Evolutionary conservation across 306 rosid species (phyloP).

Genomic region (Ziziphus jujuba): DNA sequence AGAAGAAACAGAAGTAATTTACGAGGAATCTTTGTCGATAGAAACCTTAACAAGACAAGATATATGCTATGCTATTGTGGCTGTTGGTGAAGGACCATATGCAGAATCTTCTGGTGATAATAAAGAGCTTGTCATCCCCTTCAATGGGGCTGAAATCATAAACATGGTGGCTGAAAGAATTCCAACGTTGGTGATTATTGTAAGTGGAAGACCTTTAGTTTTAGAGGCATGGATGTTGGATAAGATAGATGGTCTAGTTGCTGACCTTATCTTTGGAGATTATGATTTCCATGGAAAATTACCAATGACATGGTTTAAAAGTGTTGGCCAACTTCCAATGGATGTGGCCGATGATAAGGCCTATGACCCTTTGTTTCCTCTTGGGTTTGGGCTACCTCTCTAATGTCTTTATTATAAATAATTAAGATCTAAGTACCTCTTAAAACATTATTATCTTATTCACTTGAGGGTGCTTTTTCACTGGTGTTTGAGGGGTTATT

Average conservation of each 20-base stretch:
- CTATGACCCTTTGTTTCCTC: constrained; percentile 55
- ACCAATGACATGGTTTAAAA: constrained; percentile 65
- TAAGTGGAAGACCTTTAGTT: constrained; percentile 68
- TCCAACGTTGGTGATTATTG: constrained; percentile 63
- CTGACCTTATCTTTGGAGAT: constrained; percentile 66
- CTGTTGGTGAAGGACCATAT: constrained; percentile 64
- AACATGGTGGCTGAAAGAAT: constrained; percentile 50
- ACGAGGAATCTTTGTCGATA: constrained; percentile 41
- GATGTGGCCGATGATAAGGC: constrained; percentile 1
- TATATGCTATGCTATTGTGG: constrained; percentile 62
- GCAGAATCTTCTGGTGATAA: constrained; percentile 60
- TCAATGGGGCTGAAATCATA: constrained; percentile 40
- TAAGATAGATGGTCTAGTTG: constrained; percentile 59
- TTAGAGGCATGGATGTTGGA: constrained; percentile 53
- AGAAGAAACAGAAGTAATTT: constrained; percentile 50
- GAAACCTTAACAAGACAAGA: constrained; percentile 39
- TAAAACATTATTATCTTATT: too few relatives aligned
- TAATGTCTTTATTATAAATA: too few relatives aligned
- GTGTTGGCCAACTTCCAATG: constrained; percentile 38
- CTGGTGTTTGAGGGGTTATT: too few relatives aligned
- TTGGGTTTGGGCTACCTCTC: constrained; percentile 50
- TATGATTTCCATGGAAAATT: constrained; percentile 62
- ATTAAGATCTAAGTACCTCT: too few relatives aligned
- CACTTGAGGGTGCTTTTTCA: too few relatives aligned
- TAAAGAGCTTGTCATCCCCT: constrained; percentile 50